Base-by-base conservation (phyloP, 2,329 filamentous ascomycete species). In the Biscogniauxia sp. region DNA sequence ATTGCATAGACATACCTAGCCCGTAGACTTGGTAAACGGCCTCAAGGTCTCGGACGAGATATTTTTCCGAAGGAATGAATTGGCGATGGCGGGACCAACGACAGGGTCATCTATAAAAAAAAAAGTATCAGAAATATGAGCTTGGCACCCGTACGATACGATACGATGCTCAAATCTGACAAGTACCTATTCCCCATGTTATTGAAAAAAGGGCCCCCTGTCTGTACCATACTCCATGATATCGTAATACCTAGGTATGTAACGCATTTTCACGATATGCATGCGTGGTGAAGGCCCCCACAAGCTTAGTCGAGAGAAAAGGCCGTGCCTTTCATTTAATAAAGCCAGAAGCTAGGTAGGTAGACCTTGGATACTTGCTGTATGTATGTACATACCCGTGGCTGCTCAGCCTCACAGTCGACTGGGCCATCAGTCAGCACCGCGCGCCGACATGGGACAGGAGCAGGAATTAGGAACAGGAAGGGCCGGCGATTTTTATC, bases 321-420 rank as follows among this genome's bases (percentile, higher is more conserved):
- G 37, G 37, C 37, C 37, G 37, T 45, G 37, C 37, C 37, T 32
- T 49, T 41, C 19, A 58, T 59, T 59, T 52, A 54, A 54, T 54
- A 23, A 50, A 20, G 54, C 55, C 60, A 59, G 53, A 51, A 51
- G 56, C 41, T 60, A 53, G 50, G 53, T 53, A 28, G 54, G 32
- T 57, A 41, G 45, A 50, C 13, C 49, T 56, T 52, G n/a, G n/a
- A n/a, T n/a, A 55, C 28, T 41, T 62, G n/a, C 26, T 61, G 50
- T 45, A 25, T 58, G 53, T 41, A 53, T 20, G 51, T 23, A 53
- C 11, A 9, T 26, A 53, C 53, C 37, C 60, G 56, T 61, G 56
- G 37, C 17, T 45, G 37, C 37, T 45, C 37, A 45, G 37, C 37
- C 37, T 45, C 37, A 45, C 37, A 1, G 2, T 45, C 37, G 37